These are phyloP conservation scores for Striga hermonthica DNA, from an alignment of 305 asterid genomes.

Conservation along the genomic window DNA sequence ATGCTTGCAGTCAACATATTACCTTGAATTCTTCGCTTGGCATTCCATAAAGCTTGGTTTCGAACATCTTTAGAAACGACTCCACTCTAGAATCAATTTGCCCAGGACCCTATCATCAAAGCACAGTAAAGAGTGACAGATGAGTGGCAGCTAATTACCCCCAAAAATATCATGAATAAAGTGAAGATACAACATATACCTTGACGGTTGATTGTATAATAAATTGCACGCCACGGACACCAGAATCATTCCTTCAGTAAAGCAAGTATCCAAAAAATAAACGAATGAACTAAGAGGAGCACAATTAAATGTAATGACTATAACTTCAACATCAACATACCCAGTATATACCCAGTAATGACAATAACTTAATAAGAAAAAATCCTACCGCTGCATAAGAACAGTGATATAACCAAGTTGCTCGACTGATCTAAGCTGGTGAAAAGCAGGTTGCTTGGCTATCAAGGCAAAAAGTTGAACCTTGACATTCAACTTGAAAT, in stretches of 20 bases:
- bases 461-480: constrained; percentile 83
- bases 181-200: constrained; percentile 41
- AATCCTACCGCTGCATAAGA: constrained; percentile 73
- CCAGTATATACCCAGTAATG: no score
- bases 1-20: constrained; percentile 11
- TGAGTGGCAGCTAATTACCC: constrained; percentile 4
- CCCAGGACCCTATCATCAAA: constrained; percentile 77
- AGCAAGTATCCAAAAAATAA: constrained; percentile 13
- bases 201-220: constrained; percentile 80
- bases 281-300: not conserved
- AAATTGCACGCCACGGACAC: constrained; percentile 89
- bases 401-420: constrained; percentile 95
- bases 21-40: constrained; percentile 82
- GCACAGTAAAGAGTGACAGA: constrained; percentile 24
- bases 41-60: constrained; percentile 80
- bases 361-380: constrained; percentile 16
- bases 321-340: no score
- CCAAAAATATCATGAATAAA: constrained; percentile 15
- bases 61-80: constrained; percentile 80
- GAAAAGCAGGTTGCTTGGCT: constrained; percentile 94
- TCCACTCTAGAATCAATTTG: constrained; percentile 83
- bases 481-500: constrained; percentile 67
- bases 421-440: constrained; percentile 98
- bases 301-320: not conserved
- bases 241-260: constrained; percentile 69